Conservation (phyloP, 106 monocot genomes). For the Allium fistulosum region DNA sequence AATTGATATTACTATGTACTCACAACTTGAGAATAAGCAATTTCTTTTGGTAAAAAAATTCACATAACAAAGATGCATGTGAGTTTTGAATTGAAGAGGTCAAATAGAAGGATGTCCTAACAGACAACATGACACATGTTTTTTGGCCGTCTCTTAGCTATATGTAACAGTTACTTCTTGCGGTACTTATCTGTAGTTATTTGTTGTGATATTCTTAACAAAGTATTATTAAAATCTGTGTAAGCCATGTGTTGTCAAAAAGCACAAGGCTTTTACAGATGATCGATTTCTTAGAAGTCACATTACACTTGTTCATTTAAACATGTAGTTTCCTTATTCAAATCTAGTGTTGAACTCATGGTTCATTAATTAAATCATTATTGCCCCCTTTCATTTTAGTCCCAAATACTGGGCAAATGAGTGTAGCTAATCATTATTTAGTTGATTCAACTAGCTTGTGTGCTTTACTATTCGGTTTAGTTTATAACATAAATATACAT, state of each 20-base stretch:
- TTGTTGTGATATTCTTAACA: neutral
- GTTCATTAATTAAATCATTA: too few relatives aligned
- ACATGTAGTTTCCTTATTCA: neutral
- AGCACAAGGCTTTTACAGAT: neutral
- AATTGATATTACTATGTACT: neutral
- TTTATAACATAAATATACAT: neutral
- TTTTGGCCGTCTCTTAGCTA: neutral
- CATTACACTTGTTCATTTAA: neutral
- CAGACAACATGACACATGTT: neutral
- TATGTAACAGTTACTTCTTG: conserved; percentile 1
- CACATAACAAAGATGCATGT: too few relatives aligned
- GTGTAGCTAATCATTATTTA: too few relatives aligned
- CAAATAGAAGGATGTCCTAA: neutral
- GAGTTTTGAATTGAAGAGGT: neutral
- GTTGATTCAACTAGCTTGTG: neutral
- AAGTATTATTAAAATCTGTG: neutral
- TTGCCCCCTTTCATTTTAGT: too few relatives aligned
- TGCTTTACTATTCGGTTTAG: neutral
- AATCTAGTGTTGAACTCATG: neutral
- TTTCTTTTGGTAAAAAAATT: neutral
- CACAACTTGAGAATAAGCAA: too few relatives aligned
- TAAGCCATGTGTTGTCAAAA: neutral
- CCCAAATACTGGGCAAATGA: too few relatives aligned
- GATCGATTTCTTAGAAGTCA: neutral
- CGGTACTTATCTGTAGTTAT: neutral